A percentile compares a stretch with the other conserved stretches of the same genome.
Evolutionary conservation across 2,329 filamentous ascomycete genomes (phyloP).

Genomic region (Colletotrichum noveboracense): DNA sequence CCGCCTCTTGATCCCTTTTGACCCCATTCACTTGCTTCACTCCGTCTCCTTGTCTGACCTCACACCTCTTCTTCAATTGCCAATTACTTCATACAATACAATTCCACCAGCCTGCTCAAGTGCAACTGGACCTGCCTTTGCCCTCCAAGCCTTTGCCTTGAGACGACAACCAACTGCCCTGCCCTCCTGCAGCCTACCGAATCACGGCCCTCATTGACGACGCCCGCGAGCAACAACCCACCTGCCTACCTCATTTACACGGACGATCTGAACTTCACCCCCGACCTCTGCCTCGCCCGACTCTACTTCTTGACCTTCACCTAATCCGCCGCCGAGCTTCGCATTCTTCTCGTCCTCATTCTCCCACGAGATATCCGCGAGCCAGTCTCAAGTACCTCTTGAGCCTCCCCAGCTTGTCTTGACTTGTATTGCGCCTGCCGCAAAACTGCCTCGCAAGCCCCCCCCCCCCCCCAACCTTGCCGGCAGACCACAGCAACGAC

Average conservation of each 20-base stretch:
- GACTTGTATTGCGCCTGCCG: not conserved
- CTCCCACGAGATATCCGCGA: not conserved
- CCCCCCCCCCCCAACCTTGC: not conserved
- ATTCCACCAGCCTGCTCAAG: not conserved
- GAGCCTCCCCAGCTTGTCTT: not conserved
- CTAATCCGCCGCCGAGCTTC: not conserved
- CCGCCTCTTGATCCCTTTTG: not conserved
- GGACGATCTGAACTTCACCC: conserved; percentile 8
- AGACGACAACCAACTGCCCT: not conserved
- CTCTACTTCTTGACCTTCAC: not conserved
- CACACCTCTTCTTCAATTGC: not conserved
- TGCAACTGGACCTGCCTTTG: not conserved
- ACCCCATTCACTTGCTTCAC: conserved; percentile 1
- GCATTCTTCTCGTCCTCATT: not conserved
- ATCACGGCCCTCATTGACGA: conserved; percentile 13
- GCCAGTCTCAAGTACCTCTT: not conserved
- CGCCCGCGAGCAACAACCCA: conserved; percentile 15
- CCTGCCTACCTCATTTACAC: conserved; percentile 16
- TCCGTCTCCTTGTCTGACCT: not conserved
- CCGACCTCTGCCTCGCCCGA: not conserved
- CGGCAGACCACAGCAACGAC: not conserved
- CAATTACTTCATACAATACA: conserved; percentile 1
- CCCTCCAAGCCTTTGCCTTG: not conserved
- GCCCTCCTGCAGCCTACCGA: conserved; percentile 9
- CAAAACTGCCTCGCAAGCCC: not conserved